Base-by-base conservation (phyloP, 768 basidiomycete species). In the Pleurotus eryngii region DNA sequence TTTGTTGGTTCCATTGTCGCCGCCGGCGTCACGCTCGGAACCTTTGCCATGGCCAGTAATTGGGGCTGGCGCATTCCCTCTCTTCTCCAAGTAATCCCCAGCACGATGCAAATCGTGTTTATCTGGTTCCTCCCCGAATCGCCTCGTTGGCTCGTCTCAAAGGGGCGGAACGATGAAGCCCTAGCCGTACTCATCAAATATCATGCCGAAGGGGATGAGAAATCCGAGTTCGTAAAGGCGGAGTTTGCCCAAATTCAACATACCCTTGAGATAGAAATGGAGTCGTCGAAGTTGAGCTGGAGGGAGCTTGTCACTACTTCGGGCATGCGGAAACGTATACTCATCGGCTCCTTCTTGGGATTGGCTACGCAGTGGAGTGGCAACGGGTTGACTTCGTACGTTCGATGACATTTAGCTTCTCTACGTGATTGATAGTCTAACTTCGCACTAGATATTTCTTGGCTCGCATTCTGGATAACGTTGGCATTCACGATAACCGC, bases 1-100 rank as follows among this genome's bases (percentile, higher is more conserved):
- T 85, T 82, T 66, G 77, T 64, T 73, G 84, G 84, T 20, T 74
- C 83, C 49, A 80, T 86, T 58, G 78, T 82, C 24, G 83, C 84
- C 4, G 82, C 83, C 7, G 81, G 77, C 2, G 74, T 80, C 1
- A 89, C 85, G 0, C 79, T 87, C 37, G 82, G 82, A 7, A 88
- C 88, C 0, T 89, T 87, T 72, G 59, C 71, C 7, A 83, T 87
- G 76, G 47, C 62, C 0, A 79, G 62, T 49, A 77, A 82, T 61
- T 85, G 84, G 84, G 83, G 81, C 9, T 87, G 86, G 86, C 76
- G 86, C n/a, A 84, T 87, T 18, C 86, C 85, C 0, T 81, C 84
- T n/a, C 63, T 82, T 43, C 74, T 86, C 4, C 86, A 87, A 65
- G 61, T 80, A 35, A 64, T 76, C 0, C 86, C 86, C 1, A 80